phyloP scores from a whole-genome alignment of 371 early-diverging fungal species.

The Mucor sp. region DNA sequence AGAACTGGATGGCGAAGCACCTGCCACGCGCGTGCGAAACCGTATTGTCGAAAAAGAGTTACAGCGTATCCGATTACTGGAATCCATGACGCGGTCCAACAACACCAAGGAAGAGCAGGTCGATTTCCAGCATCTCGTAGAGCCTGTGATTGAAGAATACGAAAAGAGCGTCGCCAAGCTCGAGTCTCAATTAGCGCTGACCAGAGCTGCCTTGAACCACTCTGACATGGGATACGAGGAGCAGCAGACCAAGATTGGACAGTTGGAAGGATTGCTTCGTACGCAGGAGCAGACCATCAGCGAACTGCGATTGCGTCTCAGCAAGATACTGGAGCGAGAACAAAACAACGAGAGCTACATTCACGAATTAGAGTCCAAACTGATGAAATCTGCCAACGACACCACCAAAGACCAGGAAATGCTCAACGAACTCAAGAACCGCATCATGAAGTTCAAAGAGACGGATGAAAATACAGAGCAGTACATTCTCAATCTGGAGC shows the following conservation, averaged over 20 bases:
- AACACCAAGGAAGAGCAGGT: constrained; percentile 14
- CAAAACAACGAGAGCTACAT: constrained; percentile 42
- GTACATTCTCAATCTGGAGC: constrained; percentile 38
- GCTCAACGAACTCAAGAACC: constrained; percentile 30
- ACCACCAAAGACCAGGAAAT: constrained; percentile 31
- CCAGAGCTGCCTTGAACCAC: constrained; percentile 55
- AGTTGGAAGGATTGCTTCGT: constrained; percentile 31
- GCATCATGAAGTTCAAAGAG: constrained; percentile 41
- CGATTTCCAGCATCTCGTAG: constrained; percentile 63
- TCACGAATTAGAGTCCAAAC: constrained; percentile 45
- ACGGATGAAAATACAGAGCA: constrained; percentile 46
- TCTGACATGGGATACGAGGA: constrained; percentile 53
- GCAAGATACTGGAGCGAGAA: constrained; percentile 33
- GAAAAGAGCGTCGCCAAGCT: constrained; percentile 62
- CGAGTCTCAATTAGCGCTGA: constrained; percentile 59
- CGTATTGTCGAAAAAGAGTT: constrained; percentile 41
- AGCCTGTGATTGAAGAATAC: constrained; percentile 69
- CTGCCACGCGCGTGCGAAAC: constrained; percentile 43
- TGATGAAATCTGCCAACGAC: constrained; percentile 31
- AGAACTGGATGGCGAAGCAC: too few relatives aligned
- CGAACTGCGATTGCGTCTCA: constrained; percentile 12
- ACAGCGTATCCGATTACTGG: constrained; percentile 21
- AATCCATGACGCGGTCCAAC: constrained; percentile 7
- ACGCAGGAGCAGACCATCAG: constrained; percentile 31
- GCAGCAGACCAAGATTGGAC: constrained; percentile 42